Evolutionary conservation across 371 early-diverging fungal genomes (phyloP), one percentile per base, ranked within the genome.

Genomic region (Actinomortierella ambigua): DNA sequence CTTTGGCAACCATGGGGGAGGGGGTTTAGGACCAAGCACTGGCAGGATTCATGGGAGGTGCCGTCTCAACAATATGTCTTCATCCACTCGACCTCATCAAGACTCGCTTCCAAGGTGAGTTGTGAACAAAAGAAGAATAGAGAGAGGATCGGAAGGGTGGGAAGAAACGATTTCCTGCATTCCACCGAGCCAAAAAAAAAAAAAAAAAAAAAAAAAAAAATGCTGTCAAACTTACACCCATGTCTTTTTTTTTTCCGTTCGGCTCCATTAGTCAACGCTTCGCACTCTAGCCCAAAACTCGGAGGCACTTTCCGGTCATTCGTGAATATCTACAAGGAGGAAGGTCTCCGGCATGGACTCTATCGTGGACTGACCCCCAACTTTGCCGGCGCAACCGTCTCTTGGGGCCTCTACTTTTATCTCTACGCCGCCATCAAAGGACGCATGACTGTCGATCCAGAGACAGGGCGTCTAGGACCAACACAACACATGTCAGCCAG

Each of bases 331-430:
- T 58, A 87, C 8, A 64, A 55, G 22, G 79, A 79, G 11, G 87
- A 85, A 73, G 88, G 89, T 26, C 68, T 85, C 43, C 77, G 83
- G 3, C 55, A 65, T 50, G 96, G 95, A 3, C 81, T 98, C 14
- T 98, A 98, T 69, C 85, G 95, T 28, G 98, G 98, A 13, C 76
- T 98, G 2, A 62, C 88, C 2, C 91, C 98, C 41, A 98, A 95
- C 61, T 84, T 97, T 59, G 92, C 92, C 3, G 98, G 98, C 1
- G 88, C 96, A n/a, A 90, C 94, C 9, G 76, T 90, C 15, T 93
- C 93, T 47, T 98, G 98, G 98, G 97, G 95, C 0, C 81, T 98
- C 43, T 98, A 97, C 71, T 97, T 98, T 77, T 92, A 89, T 55
- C 95, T 92, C 92, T 94, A 87, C 58, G 68, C 62, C 2, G 61